Base-by-base conservation (phyloP, 2,329 filamentous ascomycete genomes). In the Trichoderma sp. region DNA sequence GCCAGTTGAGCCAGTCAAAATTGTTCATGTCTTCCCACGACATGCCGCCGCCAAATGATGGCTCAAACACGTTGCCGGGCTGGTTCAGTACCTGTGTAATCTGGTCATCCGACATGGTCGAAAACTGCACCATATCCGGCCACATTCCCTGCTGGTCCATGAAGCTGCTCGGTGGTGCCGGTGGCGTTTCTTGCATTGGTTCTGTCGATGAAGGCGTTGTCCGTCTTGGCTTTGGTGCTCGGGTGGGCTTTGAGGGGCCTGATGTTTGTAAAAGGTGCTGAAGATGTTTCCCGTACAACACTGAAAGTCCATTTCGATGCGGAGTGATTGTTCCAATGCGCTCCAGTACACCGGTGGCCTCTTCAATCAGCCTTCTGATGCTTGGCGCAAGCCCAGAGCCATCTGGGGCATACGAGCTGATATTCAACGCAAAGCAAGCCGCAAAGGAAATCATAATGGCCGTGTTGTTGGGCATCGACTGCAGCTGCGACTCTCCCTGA, bases 381-480 rank as follows among this genome's bases (percentile, higher is more conserved):
- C 88, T 90, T 0, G 88, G 87, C 0, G 88, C 88, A 0, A 91
- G 77, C 63, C 85, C 85, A 0, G 86, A 88, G 68, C 83, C 85
- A 33, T 85, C 87, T 0, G 85, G 83, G 3, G 87, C 84, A 59
- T 87, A 86, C 0, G 87, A 84, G 72, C 88, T 89, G 5, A 91
- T 82, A 11, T 87, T 86, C n/a, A 91, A 78, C 0, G 89, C 89
- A 71, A 91, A 91, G 73, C 88, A 91, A 5, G 89, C 89, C 0
- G 91, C 90, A 72, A 92, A 92, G 1, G 90, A 91, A 14, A 93
- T 91, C 91, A 93, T 93, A 72, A 92, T 91, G 68, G 90, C 87
- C 0, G 91, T 92, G 73, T 93, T 93, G 77, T 93, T 93, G 0
- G 91, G 91, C 90, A 93, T 93, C 0, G 90, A 92, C 68, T 88